These are phyloP conservation scores for Chrysopogon serrulatus DNA, from an alignment of 176 grass and related monocot genomes.

Conservation along the genomic window DNA sequence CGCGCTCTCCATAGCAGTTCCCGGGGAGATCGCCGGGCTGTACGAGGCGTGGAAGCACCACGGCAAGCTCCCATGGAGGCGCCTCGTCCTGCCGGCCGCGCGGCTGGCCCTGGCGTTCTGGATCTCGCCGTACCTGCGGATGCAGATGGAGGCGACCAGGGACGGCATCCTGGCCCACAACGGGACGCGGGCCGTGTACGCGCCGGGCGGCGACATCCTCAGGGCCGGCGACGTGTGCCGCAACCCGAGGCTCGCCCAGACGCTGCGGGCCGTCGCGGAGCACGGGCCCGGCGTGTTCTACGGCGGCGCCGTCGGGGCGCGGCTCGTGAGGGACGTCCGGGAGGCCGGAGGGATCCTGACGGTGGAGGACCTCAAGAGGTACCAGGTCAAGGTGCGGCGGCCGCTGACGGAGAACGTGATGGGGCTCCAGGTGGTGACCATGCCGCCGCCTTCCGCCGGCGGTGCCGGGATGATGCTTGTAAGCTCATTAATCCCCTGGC, in stretches of 20 bases:
- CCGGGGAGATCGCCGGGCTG: conserved; percentile 67
- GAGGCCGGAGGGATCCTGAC: conserved; percentile 66
- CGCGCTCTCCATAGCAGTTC: conserved; percentile 71
- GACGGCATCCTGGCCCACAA: conserved; percentile 53
- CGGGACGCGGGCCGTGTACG: conserved; percentile 52
- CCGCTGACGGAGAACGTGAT: conserved; percentile 45
- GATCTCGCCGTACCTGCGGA: conserved; percentile 73
- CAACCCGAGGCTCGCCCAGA: conserved; percentile 50
- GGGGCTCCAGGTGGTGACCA: conserved; percentile 61
- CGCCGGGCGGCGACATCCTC: conserved; percentile 54
- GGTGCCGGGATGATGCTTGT: conserved; percentile 86
- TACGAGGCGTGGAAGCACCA: conserved; percentile 75
- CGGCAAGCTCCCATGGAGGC: conserved; percentile 78
- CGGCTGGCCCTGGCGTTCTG: conserved; percentile 56
- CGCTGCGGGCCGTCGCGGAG: conserved; percentile 44
- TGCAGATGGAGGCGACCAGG: conserved; percentile 63
- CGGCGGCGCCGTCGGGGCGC: conserved; percentile 36
- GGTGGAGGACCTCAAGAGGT: conserved; percentile 58
- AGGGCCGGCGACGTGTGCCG: conserved; percentile 50
- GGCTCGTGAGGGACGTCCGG: conserved; percentile 51
- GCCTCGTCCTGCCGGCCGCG: conserved; percentile 53
- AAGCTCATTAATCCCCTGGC: neutral
- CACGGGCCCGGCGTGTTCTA: conserved; percentile 64
- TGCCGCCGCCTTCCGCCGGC: conserved; percentile 88
- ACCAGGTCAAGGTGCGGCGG: conserved; percentile 56